These are phyloP conservation scores for Neonectria magnoliae DNA, from an alignment of 2,329 filamentous ascomycete genomes.

Conservation along the genomic window DNA sequence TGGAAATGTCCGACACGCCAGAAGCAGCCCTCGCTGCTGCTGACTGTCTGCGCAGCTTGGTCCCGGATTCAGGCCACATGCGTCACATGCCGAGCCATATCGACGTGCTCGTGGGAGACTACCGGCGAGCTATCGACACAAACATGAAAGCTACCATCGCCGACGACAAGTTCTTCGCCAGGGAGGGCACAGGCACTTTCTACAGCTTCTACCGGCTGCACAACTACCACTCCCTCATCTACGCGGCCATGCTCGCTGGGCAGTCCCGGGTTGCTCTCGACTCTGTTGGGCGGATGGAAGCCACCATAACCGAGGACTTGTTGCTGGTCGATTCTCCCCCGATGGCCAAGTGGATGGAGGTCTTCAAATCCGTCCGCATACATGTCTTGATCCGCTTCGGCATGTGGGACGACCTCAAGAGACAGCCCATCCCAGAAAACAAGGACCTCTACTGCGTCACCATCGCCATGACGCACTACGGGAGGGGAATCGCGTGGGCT, in stretches of 20 bases:
- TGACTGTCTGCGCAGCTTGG: slow-evolving; percentile 69
- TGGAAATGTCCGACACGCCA: slow-evolving; percentile 78
- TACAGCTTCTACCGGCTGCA: slow-evolving; percentile 82
- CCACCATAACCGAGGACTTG: slow-evolving; percentile 69
- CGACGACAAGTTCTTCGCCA: slow-evolving; percentile 72
- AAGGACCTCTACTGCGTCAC: slow-evolving; percentile 72
- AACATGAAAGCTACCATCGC: slow-evolving; percentile 74
- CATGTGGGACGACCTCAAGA: slow-evolving; percentile 72
- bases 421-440: slow-evolving; percentile 63
- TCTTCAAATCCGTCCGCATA: slow-evolving; percentile 72
- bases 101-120: slow-evolving; percentile 75
- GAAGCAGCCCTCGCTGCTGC: slow-evolving; percentile 70
- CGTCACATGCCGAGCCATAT: slow-evolving; percentile 83
- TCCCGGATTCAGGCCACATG: slow-evolving; percentile 76
- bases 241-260: slow-evolving; percentile 81
- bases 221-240: slow-evolving; percentile 79
- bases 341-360: slow-evolving; percentile 84
- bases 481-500: slow-evolving; percentile 72
- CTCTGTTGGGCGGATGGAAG: slow-evolving; percentile 68
- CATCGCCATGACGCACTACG: slow-evolving; percentile 75
- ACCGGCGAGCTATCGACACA: slow-evolving; percentile 70
- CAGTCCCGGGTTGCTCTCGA: slow-evolving; percentile 70
- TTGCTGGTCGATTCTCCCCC: slow-evolving; percentile 72
- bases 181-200: slow-evolving; percentile 72
- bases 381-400: slow-evolving; percentile 81